Conservation (phyloP, 2,329 filamentous ascomycete species). For the Ilyonectria robusta region DNA sequence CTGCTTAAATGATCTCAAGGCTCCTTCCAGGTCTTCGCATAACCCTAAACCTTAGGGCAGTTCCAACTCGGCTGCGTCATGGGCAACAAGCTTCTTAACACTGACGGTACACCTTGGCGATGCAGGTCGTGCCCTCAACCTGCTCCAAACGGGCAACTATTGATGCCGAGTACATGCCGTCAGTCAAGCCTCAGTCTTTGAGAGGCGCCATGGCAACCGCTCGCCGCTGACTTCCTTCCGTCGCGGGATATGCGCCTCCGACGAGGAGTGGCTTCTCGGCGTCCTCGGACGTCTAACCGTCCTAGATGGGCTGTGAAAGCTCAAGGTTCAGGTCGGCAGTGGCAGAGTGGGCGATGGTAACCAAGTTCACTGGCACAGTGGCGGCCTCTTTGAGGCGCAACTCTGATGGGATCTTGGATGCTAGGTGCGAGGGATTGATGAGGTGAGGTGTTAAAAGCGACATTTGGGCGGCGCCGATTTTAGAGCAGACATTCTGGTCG, state of each 20-base stretch:
- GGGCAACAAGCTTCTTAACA: no score
- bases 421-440: constrained; percentile 47
- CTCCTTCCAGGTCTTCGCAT: no score
- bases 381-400: constrained; percentile 62
- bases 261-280: constrained; percentile 60
- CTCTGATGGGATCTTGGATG: constrained; percentile 60
- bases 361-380: constrained; percentile 69
- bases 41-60: no score
- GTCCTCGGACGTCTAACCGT: constrained; percentile 53
- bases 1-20: no score
- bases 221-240: constrained; percentile 57
- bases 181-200: constrained; percentile 26
- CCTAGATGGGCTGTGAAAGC: constrained; percentile 70
- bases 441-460: no score
- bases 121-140: no score
- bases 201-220: constrained; percentile 56
- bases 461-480: no score
- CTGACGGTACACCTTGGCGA: no score
- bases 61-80: no score
- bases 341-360: constrained; percentile 71
- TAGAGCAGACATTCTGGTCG: no score
- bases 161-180: no score
- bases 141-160: no score
- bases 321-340: constrained; percentile 64
- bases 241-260: constrained; percentile 63